phyloP scores from a whole-genome alignment of 2,329 filamentous ascomycete species.

The Pseudopyricularia javanii region DNA sequence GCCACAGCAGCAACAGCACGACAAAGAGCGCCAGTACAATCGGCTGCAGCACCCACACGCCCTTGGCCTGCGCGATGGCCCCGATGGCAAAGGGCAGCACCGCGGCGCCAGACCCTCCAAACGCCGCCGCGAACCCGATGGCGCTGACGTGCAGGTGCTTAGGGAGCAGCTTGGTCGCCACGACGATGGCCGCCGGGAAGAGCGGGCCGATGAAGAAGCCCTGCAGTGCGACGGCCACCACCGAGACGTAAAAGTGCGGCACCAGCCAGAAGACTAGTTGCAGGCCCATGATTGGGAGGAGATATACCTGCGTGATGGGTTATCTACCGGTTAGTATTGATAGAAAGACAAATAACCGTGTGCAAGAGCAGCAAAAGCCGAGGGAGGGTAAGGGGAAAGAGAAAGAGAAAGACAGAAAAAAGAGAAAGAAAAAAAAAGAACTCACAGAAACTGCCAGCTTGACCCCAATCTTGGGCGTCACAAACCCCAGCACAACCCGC shows the following conservation, averaged over 20 bases:
- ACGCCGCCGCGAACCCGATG: conserved; percentile 69
- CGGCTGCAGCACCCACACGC: conserved; percentile 45
- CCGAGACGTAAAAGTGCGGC: conserved; percentile 61
- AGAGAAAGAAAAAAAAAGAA: background rate
- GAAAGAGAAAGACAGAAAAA: background rate
- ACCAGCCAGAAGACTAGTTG: conserved; percentile 74
- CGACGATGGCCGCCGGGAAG: conserved; percentile 64
- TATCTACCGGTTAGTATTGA: too few species aligned
- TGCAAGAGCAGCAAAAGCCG: too few species aligned
- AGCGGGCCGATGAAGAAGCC: conserved; percentile 74
- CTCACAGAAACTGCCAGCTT: conserved; percentile 42
- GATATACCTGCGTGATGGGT: conserved; percentile 32
- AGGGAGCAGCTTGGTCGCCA: conserved; percentile 62
- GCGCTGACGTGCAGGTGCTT: conserved; percentile 63
- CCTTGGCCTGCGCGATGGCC: conserved; percentile 47
- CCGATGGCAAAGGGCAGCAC: conserved; percentile 55
- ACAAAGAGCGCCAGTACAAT: conserved; percentile 36
- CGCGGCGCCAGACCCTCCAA: conserved; percentile 63
- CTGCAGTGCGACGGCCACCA: conserved; percentile 57
- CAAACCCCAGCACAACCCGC: conserved; percentile 59
- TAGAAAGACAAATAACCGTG: too few species aligned
- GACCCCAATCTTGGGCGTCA: conserved; percentile 64
- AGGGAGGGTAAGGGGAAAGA: background rate
- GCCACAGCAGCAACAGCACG: conserved; percentile 32
- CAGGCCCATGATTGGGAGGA: conserved; percentile 48